Conservation (phyloP, 2,329 filamentous ascomycete species). For the Hymenoscyphus scutula region DNA sequence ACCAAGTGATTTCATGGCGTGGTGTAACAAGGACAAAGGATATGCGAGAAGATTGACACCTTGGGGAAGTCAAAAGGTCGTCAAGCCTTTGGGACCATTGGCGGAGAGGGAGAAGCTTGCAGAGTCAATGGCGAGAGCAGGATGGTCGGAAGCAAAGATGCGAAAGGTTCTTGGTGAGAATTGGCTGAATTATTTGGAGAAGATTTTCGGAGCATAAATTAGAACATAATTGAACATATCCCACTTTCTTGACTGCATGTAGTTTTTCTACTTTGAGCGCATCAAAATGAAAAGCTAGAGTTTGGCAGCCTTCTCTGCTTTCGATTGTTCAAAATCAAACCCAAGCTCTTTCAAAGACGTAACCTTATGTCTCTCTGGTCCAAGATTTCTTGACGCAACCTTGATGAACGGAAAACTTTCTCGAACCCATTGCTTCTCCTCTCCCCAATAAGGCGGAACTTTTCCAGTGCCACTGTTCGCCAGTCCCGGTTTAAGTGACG, state of each 20-base stretch:
- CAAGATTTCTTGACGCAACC: background rate
- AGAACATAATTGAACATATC: background rate
- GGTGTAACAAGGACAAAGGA: slow-evolving; percentile 44
- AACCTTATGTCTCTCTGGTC: background rate
- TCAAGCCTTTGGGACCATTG: slow-evolving; percentile 41
- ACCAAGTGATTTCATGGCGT: slow-evolving; percentile 41
- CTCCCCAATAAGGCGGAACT: slow-evolving; percentile 1
- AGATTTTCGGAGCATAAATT: slow-evolving; percentile 27
- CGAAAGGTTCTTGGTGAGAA: slow-evolving; percentile 41
- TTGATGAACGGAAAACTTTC: background rate
- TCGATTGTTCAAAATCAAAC: background rate
- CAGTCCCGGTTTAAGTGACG: background rate
- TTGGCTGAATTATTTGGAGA: slow-evolving; percentile 40
- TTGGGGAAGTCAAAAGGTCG: slow-evolving; percentile 42
- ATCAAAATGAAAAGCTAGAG: background rate
- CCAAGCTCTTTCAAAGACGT: slow-evolving; percentile 1
- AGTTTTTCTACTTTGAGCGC: background rate
- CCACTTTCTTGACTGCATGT: too few relatives aligned
- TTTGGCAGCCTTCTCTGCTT: background rate
- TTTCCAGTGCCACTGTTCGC: background rate
- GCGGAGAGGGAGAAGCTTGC: slow-evolving; percentile 39
- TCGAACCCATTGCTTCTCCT: background rate
- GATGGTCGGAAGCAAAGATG: slow-evolving; percentile 41
- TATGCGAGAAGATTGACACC: slow-evolving; percentile 40
- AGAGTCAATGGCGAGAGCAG: slow-evolving; percentile 40